Evolutionary conservation across 2,329 filamentous ascomycete genomes (phyloP), one percentile per base, ranked within the genome.

Genomic region (Domatiomyces catenatus): DNA sequence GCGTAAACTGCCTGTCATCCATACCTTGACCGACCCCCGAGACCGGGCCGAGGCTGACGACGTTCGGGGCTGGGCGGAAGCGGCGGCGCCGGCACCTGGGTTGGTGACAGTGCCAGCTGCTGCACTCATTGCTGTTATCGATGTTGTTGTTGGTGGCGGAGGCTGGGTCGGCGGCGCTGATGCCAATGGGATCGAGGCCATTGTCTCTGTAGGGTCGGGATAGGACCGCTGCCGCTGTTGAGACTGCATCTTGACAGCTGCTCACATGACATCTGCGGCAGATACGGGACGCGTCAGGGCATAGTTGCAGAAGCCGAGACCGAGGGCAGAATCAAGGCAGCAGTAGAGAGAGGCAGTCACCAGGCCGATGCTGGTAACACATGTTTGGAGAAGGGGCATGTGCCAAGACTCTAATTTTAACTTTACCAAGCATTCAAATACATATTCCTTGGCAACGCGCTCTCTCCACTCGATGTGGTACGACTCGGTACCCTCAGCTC

Each of bases 1-100:
- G 50, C 44, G 62, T 62, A 22, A 59, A 60, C 47, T 67, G 64
- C 22, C 66, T 51, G 48, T 63, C 54, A 2, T 60, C 71, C 73
- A 53, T 71, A 77, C 60, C 75, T 65, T 58, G 67, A 51, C 20
- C 39, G 43, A 54, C 18, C 53, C 22, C 44, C 53, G 53, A 39
- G 55, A 55, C 19, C 55, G 55, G 24, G 48, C 53, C 24, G 53
- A 55, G 20, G 53, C 55, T 47, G 55, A 57, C 3, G 55, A 49
- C 5, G 53, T 52, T 15, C 55, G 43, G 15, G 48, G 44, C 26
- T 57, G 51, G 26, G 55, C 46, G 12, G 44, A 44, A 12, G 48
- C 24, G 17, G 54, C 22, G 22, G 22, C 42, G 46, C 50, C 46
- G 12, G 44, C 39, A 12, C 48, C 24, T 12, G 54, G 46, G 49